Conservation (phyloP, 2,329 filamentous ascomycete species). For the Claviceps arundinis region DNA sequence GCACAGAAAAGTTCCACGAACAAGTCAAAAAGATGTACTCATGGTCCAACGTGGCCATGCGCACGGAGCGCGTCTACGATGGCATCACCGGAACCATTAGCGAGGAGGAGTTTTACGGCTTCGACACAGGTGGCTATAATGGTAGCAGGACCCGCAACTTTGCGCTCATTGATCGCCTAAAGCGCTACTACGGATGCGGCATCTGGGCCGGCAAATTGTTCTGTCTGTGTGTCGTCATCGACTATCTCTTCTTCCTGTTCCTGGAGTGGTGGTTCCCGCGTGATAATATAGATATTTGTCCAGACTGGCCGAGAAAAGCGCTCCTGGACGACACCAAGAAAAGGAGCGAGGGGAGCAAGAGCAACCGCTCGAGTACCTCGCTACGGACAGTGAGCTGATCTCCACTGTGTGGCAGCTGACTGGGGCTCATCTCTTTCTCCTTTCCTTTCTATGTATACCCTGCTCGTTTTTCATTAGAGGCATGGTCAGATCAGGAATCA, state of each 20-base stretch:
- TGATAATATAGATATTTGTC: slow-evolving; percentile 74
- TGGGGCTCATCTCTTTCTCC: not conserved
- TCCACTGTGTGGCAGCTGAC: too few species aligned
- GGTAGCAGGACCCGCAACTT: slow-evolving; percentile 70
- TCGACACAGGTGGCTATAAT: slow-evolving; percentile 56
- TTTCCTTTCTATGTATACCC: not conserved
- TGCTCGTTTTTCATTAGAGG: too few species aligned
- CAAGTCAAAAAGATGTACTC: slow-evolving; percentile 98
- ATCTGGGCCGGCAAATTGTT: slow-evolving; percentile 98
- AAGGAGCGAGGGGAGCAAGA: slow-evolving; percentile 12
- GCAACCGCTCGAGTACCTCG: slow-evolving; percentile 21
- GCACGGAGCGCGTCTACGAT: slow-evolving; percentile 90
- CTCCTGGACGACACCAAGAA: slow-evolving; percentile 19
- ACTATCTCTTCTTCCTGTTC: slow-evolving; percentile 82
- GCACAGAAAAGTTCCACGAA: slow-evolving; percentile 89
- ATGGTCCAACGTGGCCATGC: slow-evolving; percentile 87
- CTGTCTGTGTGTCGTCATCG: slow-evolving; percentile 84
- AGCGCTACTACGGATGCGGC: slow-evolving; percentile 93
- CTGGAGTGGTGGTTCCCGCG: slow-evolving; percentile 79
- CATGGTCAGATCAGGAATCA: too few species aligned
- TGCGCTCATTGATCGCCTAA: slow-evolving; percentile 84
- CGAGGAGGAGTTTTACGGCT: slow-evolving; percentile 80
- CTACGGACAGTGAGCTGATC: slow-evolving; percentile 11
- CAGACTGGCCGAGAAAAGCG: slow-evolving; percentile 78
- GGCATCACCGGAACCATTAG: slow-evolving; percentile 78